A percentile compares a stretch with the other conserved stretches of the same genome.
Evolutionary conservation across 2,329 filamentous ascomycete species (phyloP).

Genomic region (Xylariaceae sp.): DNA sequence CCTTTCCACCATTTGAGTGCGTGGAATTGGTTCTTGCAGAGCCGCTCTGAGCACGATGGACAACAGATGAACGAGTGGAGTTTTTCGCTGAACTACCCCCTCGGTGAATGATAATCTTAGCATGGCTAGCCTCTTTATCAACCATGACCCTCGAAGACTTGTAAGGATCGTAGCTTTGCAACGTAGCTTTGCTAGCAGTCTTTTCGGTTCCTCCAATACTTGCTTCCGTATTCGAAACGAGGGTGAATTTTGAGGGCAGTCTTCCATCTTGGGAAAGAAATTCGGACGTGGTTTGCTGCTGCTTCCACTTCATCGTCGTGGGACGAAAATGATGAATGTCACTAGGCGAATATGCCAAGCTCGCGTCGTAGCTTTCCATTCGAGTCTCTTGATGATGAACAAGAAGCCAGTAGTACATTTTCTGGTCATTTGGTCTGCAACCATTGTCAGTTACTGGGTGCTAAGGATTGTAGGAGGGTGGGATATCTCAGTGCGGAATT

Average conservation of each 20-base stretch:
- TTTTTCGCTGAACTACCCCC: slow-evolving; percentile 35
- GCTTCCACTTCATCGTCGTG: slow-evolving; percentile 47
- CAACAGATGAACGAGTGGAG: slow-evolving; percentile 26
- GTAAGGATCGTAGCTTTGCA: slow-evolving; percentile 79
- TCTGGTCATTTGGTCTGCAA: slow-evolving; percentile 79
- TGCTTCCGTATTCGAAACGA: slow-evolving; percentile 55
- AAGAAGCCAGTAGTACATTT: slow-evolving; percentile 86
- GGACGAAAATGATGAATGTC: slow-evolving; percentile 82
- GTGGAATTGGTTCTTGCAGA: slow-evolving; percentile 35
- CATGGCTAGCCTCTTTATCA: slow-evolving; percentile 54
- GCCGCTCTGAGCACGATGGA: slow-evolving; percentile 34
- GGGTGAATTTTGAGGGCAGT: slow-evolving; percentile 61
- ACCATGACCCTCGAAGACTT: slow-evolving; percentile 60
- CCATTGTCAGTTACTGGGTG: slow-evolving; percentile 23
- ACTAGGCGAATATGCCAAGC: slow-evolving; percentile 80
- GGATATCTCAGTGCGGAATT: background rate
- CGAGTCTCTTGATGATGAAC: slow-evolving; percentile 79
- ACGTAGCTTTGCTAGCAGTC: slow-evolving; percentile 40
- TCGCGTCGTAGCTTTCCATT: slow-evolving; percentile 80
- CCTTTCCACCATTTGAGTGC: slow-evolving; percentile 21
- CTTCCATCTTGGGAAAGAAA: slow-evolving; percentile 51
- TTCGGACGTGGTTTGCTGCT: slow-evolving; percentile 60
- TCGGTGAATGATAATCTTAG: slow-evolving; percentile 68
- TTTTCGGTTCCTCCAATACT: slow-evolving; percentile 40
- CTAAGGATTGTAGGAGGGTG: background rate